Evolutionary conservation across 202 grass and related monocot species (phyloP).

Genomic region (Zoysia matrella): DNA sequence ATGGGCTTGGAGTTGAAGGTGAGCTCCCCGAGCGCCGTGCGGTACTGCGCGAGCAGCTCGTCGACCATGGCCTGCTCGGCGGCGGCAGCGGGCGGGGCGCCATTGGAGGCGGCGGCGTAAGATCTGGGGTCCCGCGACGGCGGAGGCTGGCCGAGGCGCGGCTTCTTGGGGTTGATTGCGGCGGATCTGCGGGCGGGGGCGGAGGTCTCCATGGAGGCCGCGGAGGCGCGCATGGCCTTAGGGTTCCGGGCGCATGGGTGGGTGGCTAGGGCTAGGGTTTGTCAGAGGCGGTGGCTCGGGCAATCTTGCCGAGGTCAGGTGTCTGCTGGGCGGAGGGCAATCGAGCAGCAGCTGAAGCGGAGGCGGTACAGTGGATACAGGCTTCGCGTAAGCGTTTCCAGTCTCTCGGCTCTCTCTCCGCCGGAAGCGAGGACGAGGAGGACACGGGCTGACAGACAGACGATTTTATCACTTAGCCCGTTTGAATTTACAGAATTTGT

Average conservation of each 20-base stretch:
- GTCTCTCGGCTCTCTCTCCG: neutral
- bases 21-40: slow-evolving; percentile 86
- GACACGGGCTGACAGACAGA: neutral
- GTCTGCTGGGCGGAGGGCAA: slow-evolving; percentile 1
- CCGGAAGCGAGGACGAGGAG: slow-evolving; percentile 21
- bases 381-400: slow-evolving; percentile 28
- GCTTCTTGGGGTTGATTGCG: slow-evolving; percentile 76
- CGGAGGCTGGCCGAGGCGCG: slow-evolving; percentile 50
- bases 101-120: slow-evolving; percentile 47
- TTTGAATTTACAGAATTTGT: neutral
- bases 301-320: neutral
- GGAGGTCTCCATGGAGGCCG: slow-evolving; percentile 61
- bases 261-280: slow-evolving; percentile 44
- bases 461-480: slow-evolving; percentile 8
- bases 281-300: neutral
- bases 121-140: slow-evolving; percentile 56
- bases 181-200: slow-evolving; percentile 76
- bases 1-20: slow-evolving; percentile 99
- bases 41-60: slow-evolving; percentile 90
- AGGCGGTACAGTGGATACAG: neutral
- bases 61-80: slow-evolving; percentile 51
- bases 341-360: neutral
- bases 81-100: neutral
- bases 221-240: slow-evolving; percentile 55
- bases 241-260: slow-evolving; percentile 31